Conservation (phyloP, 495 filamentous ascomycete genomes). For the Terfezia claveryi region DNA sequence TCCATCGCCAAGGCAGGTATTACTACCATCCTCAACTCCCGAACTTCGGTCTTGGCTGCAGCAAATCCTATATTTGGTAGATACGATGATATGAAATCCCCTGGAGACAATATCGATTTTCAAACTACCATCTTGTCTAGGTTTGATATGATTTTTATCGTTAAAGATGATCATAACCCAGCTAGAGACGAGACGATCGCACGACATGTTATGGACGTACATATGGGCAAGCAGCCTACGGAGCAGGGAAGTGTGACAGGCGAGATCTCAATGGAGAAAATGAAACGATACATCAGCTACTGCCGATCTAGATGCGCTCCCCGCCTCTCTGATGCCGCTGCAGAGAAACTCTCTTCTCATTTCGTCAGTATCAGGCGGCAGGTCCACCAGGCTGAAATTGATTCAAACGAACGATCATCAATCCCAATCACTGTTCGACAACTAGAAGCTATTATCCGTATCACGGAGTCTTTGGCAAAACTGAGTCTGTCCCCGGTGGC, state of each 20-base stretch:
- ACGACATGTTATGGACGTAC: constrained; percentile 90
- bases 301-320: constrained; percentile 65
- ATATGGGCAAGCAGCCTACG: constrained; percentile 73
- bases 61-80: constrained; percentile 96
- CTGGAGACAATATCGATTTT: constrained; percentile 98
- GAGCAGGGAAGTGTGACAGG: constrained; percentile 57
- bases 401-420: constrained; percentile 65
- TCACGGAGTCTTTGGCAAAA: constrained; percentile 90
- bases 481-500: constrained; percentile 65
- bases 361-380: constrained; percentile 92
- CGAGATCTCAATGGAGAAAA: constrained; percentile 81
- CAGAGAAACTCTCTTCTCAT: constrained; percentile 90
- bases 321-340: constrained; percentile 72
- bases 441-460: constrained; percentile 89
- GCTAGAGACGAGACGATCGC: constrained; percentile 82
- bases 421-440: constrained; percentile 98
- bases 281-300: constrained; percentile 96
- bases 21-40: constrained; percentile 90
- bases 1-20: constrained; percentile 99
- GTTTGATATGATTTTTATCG: constrained; percentile 99
- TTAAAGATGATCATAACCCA: constrained; percentile 83
- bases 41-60: constrained; percentile 85
- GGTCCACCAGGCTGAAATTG: constrained; percentile 71
- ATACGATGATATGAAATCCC: constrained; percentile 93
- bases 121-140: constrained; percentile 95